phyloP scores from a whole-genome alignment of 1,284 basidiomycete species.

The Cryptococcus sp. region DNA sequence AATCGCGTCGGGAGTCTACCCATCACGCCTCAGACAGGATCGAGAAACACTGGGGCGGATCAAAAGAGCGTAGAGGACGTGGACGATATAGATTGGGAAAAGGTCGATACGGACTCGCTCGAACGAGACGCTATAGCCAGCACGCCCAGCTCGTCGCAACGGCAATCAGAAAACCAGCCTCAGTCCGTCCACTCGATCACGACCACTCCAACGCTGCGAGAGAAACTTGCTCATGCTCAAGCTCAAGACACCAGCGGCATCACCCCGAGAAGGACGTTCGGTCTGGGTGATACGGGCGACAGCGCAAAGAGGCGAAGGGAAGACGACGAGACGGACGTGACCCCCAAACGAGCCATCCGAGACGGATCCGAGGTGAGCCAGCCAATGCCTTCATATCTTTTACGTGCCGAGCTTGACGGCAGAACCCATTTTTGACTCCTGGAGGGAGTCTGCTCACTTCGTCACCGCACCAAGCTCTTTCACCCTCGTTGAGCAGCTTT shows the following conservation, averaged over 20 bases:
- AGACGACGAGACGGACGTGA: slow-evolving; percentile 6
- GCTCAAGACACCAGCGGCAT: too few relatives aligned
- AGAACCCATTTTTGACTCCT: slow-evolving; percentile 27
- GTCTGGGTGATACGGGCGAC: slow-evolving; percentile 9
- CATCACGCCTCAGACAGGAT: slow-evolving; percentile 4
- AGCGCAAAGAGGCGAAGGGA: slow-evolving; percentile 21
- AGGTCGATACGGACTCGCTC: slow-evolving; percentile 32
- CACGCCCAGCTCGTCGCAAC: slow-evolving; percentile 18
- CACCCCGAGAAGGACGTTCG: too few relatives aligned
- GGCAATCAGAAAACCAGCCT: too few relatives aligned
- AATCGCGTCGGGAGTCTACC: neutral
- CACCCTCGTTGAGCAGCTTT: slow-evolving; percentile 21
- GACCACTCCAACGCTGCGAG: slow-evolving; percentile 2
- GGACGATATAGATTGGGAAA: slow-evolving; percentile 35
- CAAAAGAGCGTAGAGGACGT: too few relatives aligned
- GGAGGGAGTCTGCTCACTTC: slow-evolving; percentile 7
- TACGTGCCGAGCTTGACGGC: slow-evolving; percentile 3
- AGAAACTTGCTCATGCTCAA: too few relatives aligned
- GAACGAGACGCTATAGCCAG: slow-evolving; percentile 32
- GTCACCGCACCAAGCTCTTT: slow-evolving; percentile 22
- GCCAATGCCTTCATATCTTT: neutral
- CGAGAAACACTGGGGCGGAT: neutral
- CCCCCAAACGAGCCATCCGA: slow-evolving; percentile 12
- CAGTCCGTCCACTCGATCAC: too few relatives aligned
- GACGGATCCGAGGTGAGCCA: neutral